These are phyloP conservation scores for Botryotinia calthae DNA, from an alignment of 2,329 filamentous ascomycete genomes.

Conservation along the genomic window DNA sequence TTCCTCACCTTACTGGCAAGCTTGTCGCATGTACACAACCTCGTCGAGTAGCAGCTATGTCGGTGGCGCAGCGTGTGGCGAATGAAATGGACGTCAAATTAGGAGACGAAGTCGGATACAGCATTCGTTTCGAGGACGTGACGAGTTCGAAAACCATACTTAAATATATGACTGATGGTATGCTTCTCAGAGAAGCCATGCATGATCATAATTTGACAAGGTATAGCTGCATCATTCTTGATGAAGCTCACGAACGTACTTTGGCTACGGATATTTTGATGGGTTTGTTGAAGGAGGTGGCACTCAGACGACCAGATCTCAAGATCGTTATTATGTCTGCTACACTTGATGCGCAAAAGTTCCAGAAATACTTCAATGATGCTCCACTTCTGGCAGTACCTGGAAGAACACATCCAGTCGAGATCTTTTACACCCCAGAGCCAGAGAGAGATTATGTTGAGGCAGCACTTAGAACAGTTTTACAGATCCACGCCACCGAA, in stretches of 20 bases:
- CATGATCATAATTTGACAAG: slow-evolving; percentile 87
- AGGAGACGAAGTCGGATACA: slow-evolving; percentile 95
- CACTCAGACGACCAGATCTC: slow-evolving; percentile 76
- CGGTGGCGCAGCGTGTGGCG: slow-evolving; percentile 94
- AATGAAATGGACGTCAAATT: slow-evolving; percentile 93
- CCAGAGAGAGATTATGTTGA: slow-evolving; percentile 96
- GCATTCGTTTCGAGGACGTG: slow-evolving; percentile 96
- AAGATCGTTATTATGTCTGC: slow-evolving; percentile 99
- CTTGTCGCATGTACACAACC: slow-evolving; percentile 97
- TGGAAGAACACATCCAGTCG: slow-evolving; percentile 91
- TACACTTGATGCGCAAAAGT: slow-evolving; percentile 95
- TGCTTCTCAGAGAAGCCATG: slow-evolving; percentile 95
- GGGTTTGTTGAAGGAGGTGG: slow-evolving; percentile 90
- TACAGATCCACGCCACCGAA: slow-evolving; percentile 95
- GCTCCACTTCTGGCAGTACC: slow-evolving; percentile 92
- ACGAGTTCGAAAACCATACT: slow-evolving; percentile 85
- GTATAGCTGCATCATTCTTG: slow-evolving; percentile 97
- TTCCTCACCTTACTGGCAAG: slow-evolving; percentile 81
- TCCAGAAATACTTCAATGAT: slow-evolving; percentile 94
- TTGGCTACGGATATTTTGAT: slow-evolving; percentile 97
- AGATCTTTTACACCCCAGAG: slow-evolving; percentile 97
- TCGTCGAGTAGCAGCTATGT: slow-evolving; percentile 97
- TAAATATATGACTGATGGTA: slow-evolving; percentile 99
- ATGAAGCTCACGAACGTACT: slow-evolving; percentile 97
- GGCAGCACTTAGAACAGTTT: slow-evolving; percentile 86